Base-by-base conservation (phyloP, 441 rosid species). In the Codiaeum variegatum region DNA sequence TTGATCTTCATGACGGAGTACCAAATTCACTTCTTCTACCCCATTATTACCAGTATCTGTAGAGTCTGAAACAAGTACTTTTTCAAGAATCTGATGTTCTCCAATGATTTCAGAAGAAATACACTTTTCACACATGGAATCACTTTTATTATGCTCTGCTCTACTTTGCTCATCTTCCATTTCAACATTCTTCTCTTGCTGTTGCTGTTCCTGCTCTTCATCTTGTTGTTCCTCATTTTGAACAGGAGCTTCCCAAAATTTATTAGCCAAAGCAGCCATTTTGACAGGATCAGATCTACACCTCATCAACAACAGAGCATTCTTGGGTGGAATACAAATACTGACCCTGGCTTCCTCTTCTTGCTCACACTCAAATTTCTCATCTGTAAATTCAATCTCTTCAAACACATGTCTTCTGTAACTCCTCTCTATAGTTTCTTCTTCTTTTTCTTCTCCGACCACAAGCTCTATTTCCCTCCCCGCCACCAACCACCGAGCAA, bases 251-350 rank as follows among this genome's bases (percentile, higher is more conserved):
- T 85, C 87, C 80, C 87, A 86, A 34, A 87, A 90, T 69, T 84
- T 84, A 77, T 85, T 92, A 60, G 94, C 90, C 1, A 92, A 85
- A 52, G 95, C 94, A 46, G 97, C 92, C 85, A 94, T 88, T 80
- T 85, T 90, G 5, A 92, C 94, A 74, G 98, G 97, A 70, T 94
- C 98, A 80, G 97, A 92, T 90, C 97, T 88, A 72, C 97, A 94
- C 67, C 97, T 81, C 98, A 94, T 94, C 76, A 92, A 47, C 75
- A 92, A 79, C 69, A 94, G 83, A 51, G 98, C 97, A 67, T 92
- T 94, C 85, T 90, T 92, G 1, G 98, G 97, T 36, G 98, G 97
- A 26, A 88, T 66, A 77, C 91, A 88, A 3, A 87, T 76, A 58
- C 87, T 85, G 29, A 86, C 85, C 52, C 89, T 74, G 9, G 72